Percentiles rank a stretch among this genome's conserved stretches.
Conservation (phyloP, 352 stramenopile genomes). For the Pythium pectinolyticum region DNA sequence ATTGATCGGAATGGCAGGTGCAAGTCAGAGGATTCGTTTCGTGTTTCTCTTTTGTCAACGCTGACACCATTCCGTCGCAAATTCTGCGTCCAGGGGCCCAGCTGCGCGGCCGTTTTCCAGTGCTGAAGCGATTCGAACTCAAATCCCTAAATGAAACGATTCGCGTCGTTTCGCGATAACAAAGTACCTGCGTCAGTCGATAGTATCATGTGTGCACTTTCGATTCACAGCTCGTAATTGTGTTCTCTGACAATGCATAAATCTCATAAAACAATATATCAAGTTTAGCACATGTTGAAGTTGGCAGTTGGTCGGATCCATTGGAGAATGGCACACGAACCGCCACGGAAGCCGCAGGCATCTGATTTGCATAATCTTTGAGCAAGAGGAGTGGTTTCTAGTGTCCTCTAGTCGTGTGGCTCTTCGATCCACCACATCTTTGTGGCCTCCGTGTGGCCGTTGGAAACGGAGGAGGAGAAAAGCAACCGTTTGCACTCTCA, state of each 20-base stretch:
- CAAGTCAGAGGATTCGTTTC: too few species aligned
- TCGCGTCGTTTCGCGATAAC: too few species aligned
- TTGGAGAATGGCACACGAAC: not conserved
- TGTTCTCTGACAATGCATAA: not conserved
- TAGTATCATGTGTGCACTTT: too few species aligned
- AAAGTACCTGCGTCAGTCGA: too few species aligned
- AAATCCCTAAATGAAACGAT: too few species aligned
- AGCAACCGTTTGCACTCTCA: not conserved
- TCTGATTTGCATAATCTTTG: not conserved
- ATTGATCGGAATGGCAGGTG: constrained; percentile 3
- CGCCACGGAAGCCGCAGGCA: not conserved
- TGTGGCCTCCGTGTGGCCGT: not conserved
- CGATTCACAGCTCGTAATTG: too few species aligned
- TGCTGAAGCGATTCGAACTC: too few species aligned
- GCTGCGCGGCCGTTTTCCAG: too few species aligned
- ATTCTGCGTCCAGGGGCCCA: too few species aligned
- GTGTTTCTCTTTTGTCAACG: too few species aligned
- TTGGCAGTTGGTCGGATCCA: not conserved
- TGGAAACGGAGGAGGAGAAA: not conserved
- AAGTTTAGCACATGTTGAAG: not conserved
- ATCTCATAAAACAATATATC: not conserved
- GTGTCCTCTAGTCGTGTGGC: not conserved
- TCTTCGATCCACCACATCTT: not conserved
- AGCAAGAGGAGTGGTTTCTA: not conserved
- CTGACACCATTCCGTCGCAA: too few species aligned